Conservation (phyloP, 345 rosid species). For the Eucalyptus pauciflora region DNA sequence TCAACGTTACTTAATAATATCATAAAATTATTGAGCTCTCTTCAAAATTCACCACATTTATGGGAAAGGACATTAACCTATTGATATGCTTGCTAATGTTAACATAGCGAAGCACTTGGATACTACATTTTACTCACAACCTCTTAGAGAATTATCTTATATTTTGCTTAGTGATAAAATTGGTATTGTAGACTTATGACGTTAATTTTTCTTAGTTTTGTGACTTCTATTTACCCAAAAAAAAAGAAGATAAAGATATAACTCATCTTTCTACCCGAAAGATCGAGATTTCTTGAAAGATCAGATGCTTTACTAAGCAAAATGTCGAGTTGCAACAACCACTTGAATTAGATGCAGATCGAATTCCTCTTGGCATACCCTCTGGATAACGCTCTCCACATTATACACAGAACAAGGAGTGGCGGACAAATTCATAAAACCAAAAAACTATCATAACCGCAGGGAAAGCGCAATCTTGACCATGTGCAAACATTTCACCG, state of each 20-base stretch:
- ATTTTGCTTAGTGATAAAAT: too few species aligned
- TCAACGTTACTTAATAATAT: too few species aligned
- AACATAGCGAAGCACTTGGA: fast-evolving
- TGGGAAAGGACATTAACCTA: fast-evolving
- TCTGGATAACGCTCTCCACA: background rate
- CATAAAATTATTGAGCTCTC: background rate
- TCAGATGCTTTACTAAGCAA: background rate
- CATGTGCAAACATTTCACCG: background rate
- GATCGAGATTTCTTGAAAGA: background rate
- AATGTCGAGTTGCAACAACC: background rate
- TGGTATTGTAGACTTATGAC: fast-evolving
- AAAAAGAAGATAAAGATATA: fast-evolving
- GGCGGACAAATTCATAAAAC: background rate
- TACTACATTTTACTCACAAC: fast-evolving
- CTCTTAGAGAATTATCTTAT: too few species aligned
- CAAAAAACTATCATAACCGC: background rate
- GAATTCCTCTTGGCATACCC: background rate
- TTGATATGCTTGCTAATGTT: too few species aligned
- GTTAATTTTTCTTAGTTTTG: background rate
- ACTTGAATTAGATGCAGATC: background rate
- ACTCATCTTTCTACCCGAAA: background rate
- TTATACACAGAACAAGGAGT: background rate
- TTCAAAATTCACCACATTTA: too few species aligned
- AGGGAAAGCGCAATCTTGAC: background rate
- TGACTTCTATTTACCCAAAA: too few species aligned